phyloP scores from a whole-genome alignment of 78 protist genomes.

The Isochrysis galbana region DNA sequence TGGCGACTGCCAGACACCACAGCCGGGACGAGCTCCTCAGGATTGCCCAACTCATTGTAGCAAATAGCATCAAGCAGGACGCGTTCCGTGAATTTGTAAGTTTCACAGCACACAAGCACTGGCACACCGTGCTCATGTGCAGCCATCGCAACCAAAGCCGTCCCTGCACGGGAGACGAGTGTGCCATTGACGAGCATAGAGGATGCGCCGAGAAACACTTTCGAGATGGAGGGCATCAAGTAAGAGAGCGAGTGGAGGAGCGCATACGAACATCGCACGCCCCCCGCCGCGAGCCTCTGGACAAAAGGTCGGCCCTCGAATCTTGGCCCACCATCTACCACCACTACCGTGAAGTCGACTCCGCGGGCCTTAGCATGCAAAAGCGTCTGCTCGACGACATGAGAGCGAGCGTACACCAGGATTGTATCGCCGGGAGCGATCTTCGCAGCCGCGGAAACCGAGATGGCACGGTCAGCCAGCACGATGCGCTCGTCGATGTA shows the following conservation, averaged over 20 bases:
- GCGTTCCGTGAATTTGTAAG: slow-evolving; percentile 90
- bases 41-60: slow-evolving; percentile 82
- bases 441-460: slow-evolving; percentile 42
- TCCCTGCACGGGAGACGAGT: not conserved
- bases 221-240: slow-evolving; percentile 64
- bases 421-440: slow-evolving; percentile 84
- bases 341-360: slow-evolving; percentile 74
- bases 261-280: slow-evolving; percentile 81
- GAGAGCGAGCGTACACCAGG: slow-evolving; percentile 64
- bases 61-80: slow-evolving; percentile 88
- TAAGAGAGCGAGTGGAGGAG: slow-evolving; percentile 75
- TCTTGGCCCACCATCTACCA: slow-evolving; percentile 89
- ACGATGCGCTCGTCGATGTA: slow-evolving; percentile 68
- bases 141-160: slow-evolving; percentile 71
- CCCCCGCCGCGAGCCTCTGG: slow-evolving; percentile 31
- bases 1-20: too few relatives aligned
- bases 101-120: slow-evolving; percentile 81
- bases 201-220: slow-evolving; percentile 80
- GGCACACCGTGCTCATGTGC: slow-evolving; percentile 57
- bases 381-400: slow-evolving; percentile 1
- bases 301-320: slow-evolving; percentile 53
- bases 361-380: slow-evolving; percentile 31
- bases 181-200: slow-evolving; percentile 86
- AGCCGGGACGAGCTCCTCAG: slow-evolving; percentile 54
- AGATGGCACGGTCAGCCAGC: slow-evolving; percentile 68